Percentiles rank a stretch among this genome's conserved stretches.
phyloP scores from a whole-genome alignment of 2,329 filamentous ascomycete species.

The Ophiostoma sp. region DNA sequence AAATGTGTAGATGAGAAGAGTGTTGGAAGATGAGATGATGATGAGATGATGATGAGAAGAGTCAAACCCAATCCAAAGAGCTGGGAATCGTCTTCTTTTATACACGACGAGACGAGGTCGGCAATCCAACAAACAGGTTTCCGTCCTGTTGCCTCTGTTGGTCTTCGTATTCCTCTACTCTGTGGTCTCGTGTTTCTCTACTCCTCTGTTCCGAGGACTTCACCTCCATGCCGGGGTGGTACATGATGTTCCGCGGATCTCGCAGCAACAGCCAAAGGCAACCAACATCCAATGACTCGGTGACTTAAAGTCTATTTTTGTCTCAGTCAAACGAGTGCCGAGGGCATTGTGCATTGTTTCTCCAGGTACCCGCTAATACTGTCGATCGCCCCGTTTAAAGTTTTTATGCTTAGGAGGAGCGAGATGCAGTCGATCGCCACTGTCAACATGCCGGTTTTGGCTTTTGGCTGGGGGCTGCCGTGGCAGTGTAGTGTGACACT shows the following conservation, averaged over 20 bases:
- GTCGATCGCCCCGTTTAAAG: slow-evolving; percentile 3
- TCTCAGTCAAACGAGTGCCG: slow-evolving; percentile 1
- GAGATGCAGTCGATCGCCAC: not conserved
- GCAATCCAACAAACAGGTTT: not conserved
- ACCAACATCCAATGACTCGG: not conserved
- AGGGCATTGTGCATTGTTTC: not conserved
- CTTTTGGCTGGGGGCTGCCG: not conserved
- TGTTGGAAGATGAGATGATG: slow-evolving; percentile 8
- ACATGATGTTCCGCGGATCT: slow-evolving; percentile 9
- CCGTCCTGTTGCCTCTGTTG: not conserved
- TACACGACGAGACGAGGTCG: not conserved
- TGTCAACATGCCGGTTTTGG: not conserved
- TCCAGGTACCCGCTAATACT: not conserved
- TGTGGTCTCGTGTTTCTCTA: not conserved
- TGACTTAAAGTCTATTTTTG: slow-evolving; percentile 10
- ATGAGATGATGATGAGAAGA: not conserved
- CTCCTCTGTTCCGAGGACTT: not conserved
- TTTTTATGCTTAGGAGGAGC: slow-evolving; percentile 9
- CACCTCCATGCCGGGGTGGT: not conserved
- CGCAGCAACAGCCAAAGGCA: not conserved
- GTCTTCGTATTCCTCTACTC: not conserved
- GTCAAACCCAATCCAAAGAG: not conserved
- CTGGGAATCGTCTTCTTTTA: not conserved
- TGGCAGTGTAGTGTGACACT: too few relatives aligned
- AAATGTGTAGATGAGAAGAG: not conserved